A percentile compares a stretch with the other conserved stretches of the same genome.
Conservation (phyloP, 2,329 filamentous ascomycete species). For the Monosporascus ibericus region DNA sequence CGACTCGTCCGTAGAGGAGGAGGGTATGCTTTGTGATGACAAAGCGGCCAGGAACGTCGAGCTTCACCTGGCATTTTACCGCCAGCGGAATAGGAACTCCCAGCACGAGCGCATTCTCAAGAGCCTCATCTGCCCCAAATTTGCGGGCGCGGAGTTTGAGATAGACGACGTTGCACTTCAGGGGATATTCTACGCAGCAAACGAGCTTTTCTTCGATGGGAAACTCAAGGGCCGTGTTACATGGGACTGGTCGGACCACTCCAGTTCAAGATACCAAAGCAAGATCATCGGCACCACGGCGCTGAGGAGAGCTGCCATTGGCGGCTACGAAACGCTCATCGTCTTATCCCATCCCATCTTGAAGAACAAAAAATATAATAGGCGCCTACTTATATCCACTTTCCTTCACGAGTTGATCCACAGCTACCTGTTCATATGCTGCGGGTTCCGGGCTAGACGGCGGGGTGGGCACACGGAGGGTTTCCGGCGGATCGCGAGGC, state of each 20-base stretch:
- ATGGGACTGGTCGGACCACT: constrained; percentile 53
- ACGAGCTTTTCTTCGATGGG: constrained; percentile 57
- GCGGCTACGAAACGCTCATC: constrained; percentile 57
- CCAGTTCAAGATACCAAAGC: constrained; percentile 33
- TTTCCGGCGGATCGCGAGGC: constrained; percentile 50
- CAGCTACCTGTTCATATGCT: constrained; percentile 58
- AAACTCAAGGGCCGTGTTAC: constrained; percentile 49
- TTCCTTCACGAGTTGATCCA: constrained; percentile 64
- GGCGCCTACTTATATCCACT: constrained; percentile 56
- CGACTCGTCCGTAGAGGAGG: constrained; percentile 34
- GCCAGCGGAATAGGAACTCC: constrained; percentile 40
- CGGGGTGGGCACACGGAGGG: constrained; percentile 55
- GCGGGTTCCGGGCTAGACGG: constrained; percentile 49
- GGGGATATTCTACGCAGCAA: constrained; percentile 54
- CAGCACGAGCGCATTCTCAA: constrained; percentile 52
- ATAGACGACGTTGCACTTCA: constrained; percentile 53
- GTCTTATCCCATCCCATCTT: constrained; percentile 55
- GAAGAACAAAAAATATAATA: constrained; percentile 48
- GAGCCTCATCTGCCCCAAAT: constrained; percentile 48
- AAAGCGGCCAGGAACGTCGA: constrained; percentile 44
- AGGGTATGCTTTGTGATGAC: constrained; percentile 36
- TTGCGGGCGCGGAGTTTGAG: constrained; percentile 38
- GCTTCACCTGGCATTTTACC: constrained; percentile 38
- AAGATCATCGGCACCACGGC: constrained; percentile 59
- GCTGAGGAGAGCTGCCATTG: constrained; percentile 40